Conservation (phyloP, 345 rosid genomes). For the Gossypium bickii region DNA sequence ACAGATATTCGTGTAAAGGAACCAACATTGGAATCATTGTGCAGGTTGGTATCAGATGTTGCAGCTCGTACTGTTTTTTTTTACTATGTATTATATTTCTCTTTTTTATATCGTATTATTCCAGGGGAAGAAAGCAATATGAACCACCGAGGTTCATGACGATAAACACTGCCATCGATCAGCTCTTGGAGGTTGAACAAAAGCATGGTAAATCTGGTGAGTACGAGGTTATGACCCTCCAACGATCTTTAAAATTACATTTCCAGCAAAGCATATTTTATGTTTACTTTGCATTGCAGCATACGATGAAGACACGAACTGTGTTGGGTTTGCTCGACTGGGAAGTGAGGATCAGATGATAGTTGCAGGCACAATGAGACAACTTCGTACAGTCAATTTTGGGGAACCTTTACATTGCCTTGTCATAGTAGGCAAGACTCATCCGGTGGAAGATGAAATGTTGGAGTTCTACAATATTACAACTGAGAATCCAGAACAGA, state of each 20-base stretch:
- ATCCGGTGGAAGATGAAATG: conserved; percentile 92
- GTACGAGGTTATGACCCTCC: conserved; percentile 7
- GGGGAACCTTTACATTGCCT: conserved; percentile 83
- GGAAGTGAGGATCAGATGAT: conserved; percentile 85
- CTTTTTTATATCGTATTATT: conserved; percentile 5
- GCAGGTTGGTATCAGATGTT: conserved; percentile 44
- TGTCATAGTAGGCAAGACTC: conserved; percentile 70
- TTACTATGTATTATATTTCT: background rate
- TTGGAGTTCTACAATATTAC: conserved; percentile 54
- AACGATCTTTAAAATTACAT: background rate
- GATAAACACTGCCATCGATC: conserved; percentile 79
- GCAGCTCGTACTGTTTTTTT: background rate
- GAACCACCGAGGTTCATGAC: conserved; percentile 91
- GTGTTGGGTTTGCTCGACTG: conserved; percentile 77
- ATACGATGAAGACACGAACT: conserved; percentile 55
- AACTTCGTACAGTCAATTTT: conserved; percentile 58
- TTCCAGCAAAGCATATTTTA: background rate
- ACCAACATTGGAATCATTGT: conserved; percentile 82
- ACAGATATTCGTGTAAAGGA: conserved; percentile 91
- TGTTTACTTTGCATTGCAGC: conserved; percentile 32
- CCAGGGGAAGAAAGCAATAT: conserved; percentile 74
- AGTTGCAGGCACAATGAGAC: conserved; percentile 74
- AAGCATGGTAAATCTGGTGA: conserved; percentile 54
- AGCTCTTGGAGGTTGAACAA: conserved; percentile 79
- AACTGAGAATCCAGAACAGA: conserved; percentile 4